Evolutionary conservation across 108 stramenopile genomes (phyloP).

Genomic region (Nitzschia inconspicua): DNA sequence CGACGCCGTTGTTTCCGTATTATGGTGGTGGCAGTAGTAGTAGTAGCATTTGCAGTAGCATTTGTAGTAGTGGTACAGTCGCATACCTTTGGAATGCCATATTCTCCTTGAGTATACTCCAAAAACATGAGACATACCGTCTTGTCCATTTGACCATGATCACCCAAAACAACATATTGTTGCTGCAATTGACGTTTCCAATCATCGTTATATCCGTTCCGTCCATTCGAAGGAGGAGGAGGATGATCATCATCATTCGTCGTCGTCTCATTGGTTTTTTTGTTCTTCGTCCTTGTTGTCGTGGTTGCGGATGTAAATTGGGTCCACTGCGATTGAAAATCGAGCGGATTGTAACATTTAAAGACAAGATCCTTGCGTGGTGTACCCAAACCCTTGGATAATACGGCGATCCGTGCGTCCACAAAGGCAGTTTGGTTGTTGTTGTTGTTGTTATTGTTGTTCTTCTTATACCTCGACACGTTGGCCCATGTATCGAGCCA

Average conservation of each 20-base stretch:
- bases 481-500: neutral
- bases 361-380: neutral
- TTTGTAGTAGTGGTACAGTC: neutral
- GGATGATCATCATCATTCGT: no score
- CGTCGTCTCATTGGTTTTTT: constrained; percentile 11
- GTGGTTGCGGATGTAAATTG: neutral
- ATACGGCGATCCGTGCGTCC: neutral
- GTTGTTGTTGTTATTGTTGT: neutral
- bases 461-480: neutral
- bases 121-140: constrained; percentile 5
- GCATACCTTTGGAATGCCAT: constrained; percentile 5
- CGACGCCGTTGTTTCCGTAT: no score
- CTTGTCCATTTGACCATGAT: neutral
- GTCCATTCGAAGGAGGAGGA: no score
- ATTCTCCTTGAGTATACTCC: neutral
- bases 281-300: no score
- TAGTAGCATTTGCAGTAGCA: no score
- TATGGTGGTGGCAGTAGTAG: no score
- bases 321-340: neutral
- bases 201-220: no score
- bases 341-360: neutral
- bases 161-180: neutral
- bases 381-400: neutral
- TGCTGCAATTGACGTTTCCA: neutral
- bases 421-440: neutral